Conservation (phyloP, 1,284 basidiomycete genomes). For the Ganoderma multipileum region DNA sequence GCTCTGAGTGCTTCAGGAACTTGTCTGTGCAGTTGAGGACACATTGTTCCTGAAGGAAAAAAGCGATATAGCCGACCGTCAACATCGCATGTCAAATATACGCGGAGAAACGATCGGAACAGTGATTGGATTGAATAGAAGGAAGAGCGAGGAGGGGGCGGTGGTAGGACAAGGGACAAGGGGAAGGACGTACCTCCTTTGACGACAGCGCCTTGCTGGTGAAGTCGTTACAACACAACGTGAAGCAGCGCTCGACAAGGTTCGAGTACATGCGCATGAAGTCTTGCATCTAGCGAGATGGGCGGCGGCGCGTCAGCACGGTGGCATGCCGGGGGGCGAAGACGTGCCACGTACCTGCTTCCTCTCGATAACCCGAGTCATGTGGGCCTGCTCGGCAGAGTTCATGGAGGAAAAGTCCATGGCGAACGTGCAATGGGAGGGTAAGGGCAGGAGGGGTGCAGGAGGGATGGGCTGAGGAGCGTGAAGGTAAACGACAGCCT, state of each 20-base stretch:
- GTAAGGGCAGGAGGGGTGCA: neutral
- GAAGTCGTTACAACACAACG: constrained; percentile 94
- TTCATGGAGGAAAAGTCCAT: constrained; percentile 93
- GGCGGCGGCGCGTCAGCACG: constrained; percentile 8
- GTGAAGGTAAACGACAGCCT: neutral
- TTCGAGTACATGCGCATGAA: constrained; percentile 97
- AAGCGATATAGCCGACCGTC: neutral
- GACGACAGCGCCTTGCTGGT: constrained; percentile 92
- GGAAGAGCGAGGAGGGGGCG: constrained; percentile 1
- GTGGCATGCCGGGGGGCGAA: neutral
- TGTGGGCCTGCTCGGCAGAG: constrained; percentile 87
- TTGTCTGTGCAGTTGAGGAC: constrained; percentile 87
- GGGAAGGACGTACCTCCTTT: constrained; percentile 78
- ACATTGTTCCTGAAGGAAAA: constrained; percentile 65
- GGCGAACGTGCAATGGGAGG: constrained; percentile 20
- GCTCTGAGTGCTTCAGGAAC: constrained; percentile 96
- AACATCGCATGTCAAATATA: constrained; percentile 3
- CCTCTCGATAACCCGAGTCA: constrained; percentile 91
- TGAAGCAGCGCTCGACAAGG: constrained; percentile 96
- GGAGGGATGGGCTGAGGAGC: neutral
- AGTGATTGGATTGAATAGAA: neutral
- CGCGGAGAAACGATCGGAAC: constrained; percentile 4
- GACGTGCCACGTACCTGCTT: constrained; percentile 72
- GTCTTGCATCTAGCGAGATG: constrained; percentile 89
- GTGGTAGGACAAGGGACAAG: constrained; percentile 6